These are phyloP conservation scores for Ceratobasidium sp. DNA, from an alignment of 1,284 basidiomycete genomes.

Conservation along the genomic window DNA sequence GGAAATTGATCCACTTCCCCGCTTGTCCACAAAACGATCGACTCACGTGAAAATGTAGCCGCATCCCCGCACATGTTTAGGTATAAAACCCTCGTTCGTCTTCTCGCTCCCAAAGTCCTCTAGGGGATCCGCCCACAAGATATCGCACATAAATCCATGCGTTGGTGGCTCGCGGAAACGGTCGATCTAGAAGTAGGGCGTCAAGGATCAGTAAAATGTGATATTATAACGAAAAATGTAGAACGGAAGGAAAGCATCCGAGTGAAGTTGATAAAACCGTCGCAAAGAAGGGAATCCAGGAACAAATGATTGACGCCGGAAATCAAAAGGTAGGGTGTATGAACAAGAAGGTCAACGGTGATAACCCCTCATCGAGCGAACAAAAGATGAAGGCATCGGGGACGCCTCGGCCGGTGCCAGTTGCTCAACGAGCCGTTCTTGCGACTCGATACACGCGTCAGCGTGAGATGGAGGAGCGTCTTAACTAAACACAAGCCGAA, in stretches of 20 bases:
- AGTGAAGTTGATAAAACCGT: too few relatives aligned
- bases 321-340: background rate
- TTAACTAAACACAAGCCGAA: too few relatives aligned
- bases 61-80: conserved; percentile 96
- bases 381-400: background rate
- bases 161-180: conserved; percentile 96
- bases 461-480: too few relatives aligned
- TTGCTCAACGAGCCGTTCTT: too few relatives aligned
- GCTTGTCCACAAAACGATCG: too few relatives aligned
- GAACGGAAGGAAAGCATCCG: too few relatives aligned
- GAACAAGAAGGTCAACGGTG: conserved; percentile 26
- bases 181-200: conserved; percentile 76
- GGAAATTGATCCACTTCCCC: background rate
- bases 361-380: background rate
- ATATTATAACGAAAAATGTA: background rate
- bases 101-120: conserved; percentile 96
- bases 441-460: too few relatives aligned
- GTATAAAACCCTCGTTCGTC: conserved; percentile 86
- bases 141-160: conserved; percentile 94
- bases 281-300: background rate
- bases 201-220: background rate
- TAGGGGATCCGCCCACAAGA: conserved; percentile 94
- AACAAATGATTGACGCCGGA: background rate
- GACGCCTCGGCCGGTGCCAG: too few relatives aligned
- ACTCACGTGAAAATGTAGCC: conserved; percentile 95